Evolutionary conservation across 176 grass and related monocot genomes (phyloP).

Genomic region (Avena atlantica): DNA sequence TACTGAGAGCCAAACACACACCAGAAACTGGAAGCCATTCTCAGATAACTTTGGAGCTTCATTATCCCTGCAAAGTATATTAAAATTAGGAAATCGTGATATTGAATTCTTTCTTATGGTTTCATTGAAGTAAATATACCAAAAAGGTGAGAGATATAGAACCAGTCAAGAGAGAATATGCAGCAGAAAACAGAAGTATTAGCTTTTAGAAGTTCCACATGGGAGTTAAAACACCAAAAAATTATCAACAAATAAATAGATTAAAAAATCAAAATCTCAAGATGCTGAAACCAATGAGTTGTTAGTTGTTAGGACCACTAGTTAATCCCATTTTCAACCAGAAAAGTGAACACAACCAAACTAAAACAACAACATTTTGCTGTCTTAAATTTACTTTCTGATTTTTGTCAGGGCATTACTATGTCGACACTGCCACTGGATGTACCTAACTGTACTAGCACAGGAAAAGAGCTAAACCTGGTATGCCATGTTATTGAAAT

Average conservation of each 20-base stretch:
- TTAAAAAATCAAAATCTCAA: not conserved
- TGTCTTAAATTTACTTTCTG: conserved; percentile 22
- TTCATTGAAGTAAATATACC: conserved; percentile 20
- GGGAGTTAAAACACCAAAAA: not conserved
- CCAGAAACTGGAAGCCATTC: conserved; percentile 96
- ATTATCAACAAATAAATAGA: conserved; percentile 23
- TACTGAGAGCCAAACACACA: conserved; percentile 43
- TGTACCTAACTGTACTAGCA: conserved; percentile 26
- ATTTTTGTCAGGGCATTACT: conserved; percentile 16
- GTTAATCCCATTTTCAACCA: conserved; percentile 12
- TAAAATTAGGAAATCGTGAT: conserved; percentile 38
- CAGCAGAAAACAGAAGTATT: conserved; percentile 13
- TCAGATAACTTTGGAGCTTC: conserved; percentile 90
- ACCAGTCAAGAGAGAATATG: not conserved
- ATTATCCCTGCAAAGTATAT: conserved; percentile 68
- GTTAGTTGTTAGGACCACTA: not conserved
- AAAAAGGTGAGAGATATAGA: not conserved
- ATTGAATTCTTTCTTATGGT: not conserved
- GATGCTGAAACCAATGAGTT: not conserved
- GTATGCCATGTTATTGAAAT: not conserved
- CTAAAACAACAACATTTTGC: conserved; percentile 19
- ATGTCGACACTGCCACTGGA: not conserved
- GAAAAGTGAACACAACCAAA: conserved; percentile 12
- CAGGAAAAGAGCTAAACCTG: conserved; percentile 35
- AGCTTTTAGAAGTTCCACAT: conserved; percentile 6